These are phyloP conservation scores for Colletotrichum liriopes DNA, from an alignment of 2,329 filamentous ascomycete genomes.

Conservation along the genomic window DNA sequence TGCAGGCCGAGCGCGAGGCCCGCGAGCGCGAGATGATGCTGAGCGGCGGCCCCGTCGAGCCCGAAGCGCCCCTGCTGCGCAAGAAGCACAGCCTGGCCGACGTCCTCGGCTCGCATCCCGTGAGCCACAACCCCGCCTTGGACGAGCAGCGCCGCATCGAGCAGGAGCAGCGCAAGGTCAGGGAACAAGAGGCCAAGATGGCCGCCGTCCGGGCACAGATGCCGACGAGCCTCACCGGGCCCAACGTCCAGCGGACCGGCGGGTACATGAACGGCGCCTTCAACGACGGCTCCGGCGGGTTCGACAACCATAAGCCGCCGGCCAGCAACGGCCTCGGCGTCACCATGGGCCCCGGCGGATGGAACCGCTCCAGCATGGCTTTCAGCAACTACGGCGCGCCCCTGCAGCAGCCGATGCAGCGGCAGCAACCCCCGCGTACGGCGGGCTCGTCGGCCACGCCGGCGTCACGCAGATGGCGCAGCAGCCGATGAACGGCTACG, in stretches of 20 bases:
- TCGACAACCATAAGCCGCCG: slow-evolving; percentile 44
- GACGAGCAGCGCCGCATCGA: slow-evolving; percentile 58
- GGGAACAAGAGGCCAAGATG: slow-evolving; percentile 65
- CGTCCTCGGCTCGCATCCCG: slow-evolving; percentile 64
- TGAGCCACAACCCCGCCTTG: slow-evolving; percentile 57
- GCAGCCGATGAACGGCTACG: slow-evolving; percentile 27
- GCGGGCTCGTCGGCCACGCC: slow-evolving; percentile 25
- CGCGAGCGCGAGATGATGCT: slow-evolving; percentile 69
- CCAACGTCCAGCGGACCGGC: slow-evolving; percentile 55
- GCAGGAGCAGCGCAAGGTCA: slow-evolving; percentile 57
- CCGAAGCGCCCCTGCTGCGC: slow-evolving; percentile 52
- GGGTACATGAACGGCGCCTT: slow-evolving; percentile 69
- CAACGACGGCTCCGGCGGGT: slow-evolving; percentile 67
- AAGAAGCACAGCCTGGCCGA: slow-evolving; percentile 71
- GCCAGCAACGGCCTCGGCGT: slow-evolving; percentile 47
- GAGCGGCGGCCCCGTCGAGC: slow-evolving; percentile 47
- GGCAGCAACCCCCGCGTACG: slow-evolving; percentile 43
- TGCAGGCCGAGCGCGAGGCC: slow-evolving; percentile 80
- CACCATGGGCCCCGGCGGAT: slow-evolving; percentile 44
- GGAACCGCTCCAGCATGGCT: slow-evolving; percentile 47
- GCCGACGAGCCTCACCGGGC: slow-evolving; percentile 57
- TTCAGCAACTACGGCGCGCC: slow-evolving; percentile 51
- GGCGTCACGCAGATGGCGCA: slow-evolving; percentile 34
- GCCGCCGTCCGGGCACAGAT: slow-evolving; percentile 65
- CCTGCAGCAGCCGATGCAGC: slow-evolving; percentile 21